Evolutionary conservation across 78 protist species (phyloP), one percentile per base, ranked within the genome.

Genomic region (Planoprotostelium fungivorum): DNA sequence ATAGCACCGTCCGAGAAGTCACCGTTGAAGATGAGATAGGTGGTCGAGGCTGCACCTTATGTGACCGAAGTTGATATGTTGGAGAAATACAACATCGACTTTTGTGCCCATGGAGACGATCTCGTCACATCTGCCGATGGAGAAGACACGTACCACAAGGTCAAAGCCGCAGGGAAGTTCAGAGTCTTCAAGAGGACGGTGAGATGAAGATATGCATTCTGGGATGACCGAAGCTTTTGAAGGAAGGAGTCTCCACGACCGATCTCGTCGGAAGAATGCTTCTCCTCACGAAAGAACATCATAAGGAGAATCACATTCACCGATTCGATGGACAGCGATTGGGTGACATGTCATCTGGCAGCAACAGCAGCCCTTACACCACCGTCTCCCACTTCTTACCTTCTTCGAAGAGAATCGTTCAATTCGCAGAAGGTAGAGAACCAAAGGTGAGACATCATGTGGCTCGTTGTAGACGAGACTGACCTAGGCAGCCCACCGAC

Each of bases 181-280:
- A 38, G 93, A 51, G 39, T 85, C 35, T 89, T 51, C 16, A 51
- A 51, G 73, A 51, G 73, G 73, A 51, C 73, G 16, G n/a, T n/a
- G n/a, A n/a, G n/a, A n/a, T n/a, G n/a, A n/a, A n/a, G n/a, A n/a
- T n/a, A n/a, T n/a, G n/a, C n/a, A n/a, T n/a, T n/a, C n/a, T n/a
- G n/a, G n/a, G n/a, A n/a, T n/a, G n/a, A n/a, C n/a, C n/a, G n/a
- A n/a, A n/a, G n/a, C n/a, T n/a, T n/a, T n/a, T n/a, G n/a, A n/a
- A n/a, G 25, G 94, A 92, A 83, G 94, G 94, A 88, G 92, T 98
- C 83, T 91, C 96, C 36, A 98, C 99, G 29, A 98, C 99, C 0
- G 99, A 98, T 36, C 87, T 98, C 0, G 96, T 97, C 0, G 98
- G 97, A 16, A 96, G 99, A 38, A 94, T 98, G 99, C 90, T 98